Base-by-base conservation (phyloP, 2,329 filamentous ascomycete species). In the Lecanosticta acicola region DNA sequence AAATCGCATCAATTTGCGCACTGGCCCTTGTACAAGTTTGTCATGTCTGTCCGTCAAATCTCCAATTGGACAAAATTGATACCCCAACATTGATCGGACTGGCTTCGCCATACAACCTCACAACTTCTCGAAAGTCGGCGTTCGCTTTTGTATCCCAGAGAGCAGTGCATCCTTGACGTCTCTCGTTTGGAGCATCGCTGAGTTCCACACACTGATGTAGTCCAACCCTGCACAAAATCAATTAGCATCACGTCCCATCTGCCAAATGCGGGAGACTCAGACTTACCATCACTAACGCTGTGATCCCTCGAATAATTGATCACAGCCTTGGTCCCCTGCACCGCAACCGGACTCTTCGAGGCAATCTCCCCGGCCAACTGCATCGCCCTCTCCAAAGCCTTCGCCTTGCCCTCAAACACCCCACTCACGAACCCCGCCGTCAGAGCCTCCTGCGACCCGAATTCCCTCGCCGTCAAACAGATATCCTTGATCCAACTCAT, bases 291-390 rank as follows among this genome's bases (percentile, higher is more conserved):
- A 38, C 78, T 79, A 19, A 94, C 80, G 1, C 76, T 74, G 64
- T 88, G 80, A 66, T 94, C 89, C 59, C 87, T 77, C 21, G 83
- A 85, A 62, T 84, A 87, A 66, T 93, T 89, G 61, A 95, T 66
- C 52, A 94, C 69, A 69, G 91, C 85, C 71, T 94, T 94, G 3
- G 89, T 94, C 7, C 87, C 84, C 70, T 88, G 80, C 53, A 91
- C 85, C 1, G 88, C 89, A 17, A 97, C 81, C 0, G 91, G 91
- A 61, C 85, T 93, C 76, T 96, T 96, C n/a, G 66, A 71, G 24
- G 86, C 84, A 49, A 96, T 79, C 59, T 81, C 59, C 9, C 62
- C 68, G 0, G 85, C 87, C 59, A 85, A 61, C 50, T 78, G 72
- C 50, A 90, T 38, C 0, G 76, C 88, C 24, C 76, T 77, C 32